Base-by-base conservation (phyloP, 73 alveolate genomes). In the Stentor coeruleus region DNA sequence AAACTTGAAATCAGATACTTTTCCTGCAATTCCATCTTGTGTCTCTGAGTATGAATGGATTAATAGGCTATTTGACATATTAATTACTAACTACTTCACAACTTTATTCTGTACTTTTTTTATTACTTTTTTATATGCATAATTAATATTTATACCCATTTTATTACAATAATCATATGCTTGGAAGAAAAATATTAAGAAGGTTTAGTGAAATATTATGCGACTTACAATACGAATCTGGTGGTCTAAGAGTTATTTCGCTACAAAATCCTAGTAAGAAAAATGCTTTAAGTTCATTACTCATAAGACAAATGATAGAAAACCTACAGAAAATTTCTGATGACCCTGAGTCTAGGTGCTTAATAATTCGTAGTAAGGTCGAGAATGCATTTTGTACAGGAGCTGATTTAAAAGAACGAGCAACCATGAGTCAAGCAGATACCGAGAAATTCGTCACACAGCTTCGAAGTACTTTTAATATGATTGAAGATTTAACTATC, bases 391-490 rank as follows among this genome's bases (percentile, higher is more conserved):
- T 95, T 82, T 93, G 99, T 84, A 95, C 98, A 14, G 99, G 98
- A 42, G 99, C 99, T 59, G 97, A 95, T 76, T 89, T 95, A 1
- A 95, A 91, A 57, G 99, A 96, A 84, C 83, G 98, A 88, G 86
- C 95, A 35, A 87, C 83, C n/a, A 84, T 97, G 90, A 81, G 90
- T 38, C 89, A 87, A 72, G 87, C 83, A 28, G 96, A 92, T 59
- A 98, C 88, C 14, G 86, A 81, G 38, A 79, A 79, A 14, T 91
- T 93, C 74, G 90, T 93, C 3, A 77, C 86, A 58, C 86, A 85
- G 74, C 89, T 95, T 76, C 87, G 93, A 77, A 84, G 81, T 31
- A 76, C 92, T 30, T 92, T 94, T 81, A 77, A 87, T 59, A 86
- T 77, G 75, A 66, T 96, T 38, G 95, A 93, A 37, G 81, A 84